These are phyloP conservation scores for Pleurotus ostreatus DNA, from an alignment of 768 basidiomycete genomes.

Conservation along the genomic window DNA sequence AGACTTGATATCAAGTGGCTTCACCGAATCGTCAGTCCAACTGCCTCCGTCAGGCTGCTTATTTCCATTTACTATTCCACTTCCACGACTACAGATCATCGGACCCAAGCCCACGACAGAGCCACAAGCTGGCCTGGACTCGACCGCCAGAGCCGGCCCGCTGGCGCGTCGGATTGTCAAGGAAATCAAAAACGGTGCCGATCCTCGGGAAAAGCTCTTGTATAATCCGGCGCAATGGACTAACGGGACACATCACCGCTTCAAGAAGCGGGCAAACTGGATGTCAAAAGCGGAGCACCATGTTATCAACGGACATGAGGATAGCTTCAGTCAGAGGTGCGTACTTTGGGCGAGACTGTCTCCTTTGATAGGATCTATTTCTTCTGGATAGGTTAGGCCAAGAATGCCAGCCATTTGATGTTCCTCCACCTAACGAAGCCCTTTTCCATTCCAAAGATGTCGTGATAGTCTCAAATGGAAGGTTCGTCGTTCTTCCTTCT, in stretches of 20 bases:
- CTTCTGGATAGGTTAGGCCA: constrained; percentile 32
- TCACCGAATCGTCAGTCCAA: constrained; percentile 35
- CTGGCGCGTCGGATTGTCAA: constrained; percentile 48
- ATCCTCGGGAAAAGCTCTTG: constrained; percentile 38
- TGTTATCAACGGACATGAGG: constrained; percentile 42
- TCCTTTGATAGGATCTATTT: not conserved
- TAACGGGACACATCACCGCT: constrained; percentile 39
- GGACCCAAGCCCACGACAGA: constrained; percentile 48
- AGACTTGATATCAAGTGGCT: constrained; percentile 29
- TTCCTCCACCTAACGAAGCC: constrained; percentile 34
- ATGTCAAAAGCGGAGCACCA: constrained; percentile 36
- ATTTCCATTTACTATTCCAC: constrained; percentile 2
- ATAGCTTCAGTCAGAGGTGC: constrained; percentile 49
- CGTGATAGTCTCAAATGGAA: constrained; percentile 54
- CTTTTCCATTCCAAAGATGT: constrained; percentile 48
- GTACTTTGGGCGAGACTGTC: not conserved
- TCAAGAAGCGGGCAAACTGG: constrained; percentile 42
- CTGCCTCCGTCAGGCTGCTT: not conserved
- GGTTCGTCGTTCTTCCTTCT: constrained; percentile 24
- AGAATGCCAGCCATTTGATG: constrained; percentile 39
- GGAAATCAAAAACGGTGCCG: constrained; percentile 36
- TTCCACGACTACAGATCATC: constrained; percentile 31
- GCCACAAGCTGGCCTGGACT: constrained; percentile 54
- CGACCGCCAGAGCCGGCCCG: constrained; percentile 41
- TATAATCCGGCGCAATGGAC: constrained; percentile 50